phyloP scores from a whole-genome alignment of 1,284 basidiomycete species.

The Melampsora americana region DNA sequence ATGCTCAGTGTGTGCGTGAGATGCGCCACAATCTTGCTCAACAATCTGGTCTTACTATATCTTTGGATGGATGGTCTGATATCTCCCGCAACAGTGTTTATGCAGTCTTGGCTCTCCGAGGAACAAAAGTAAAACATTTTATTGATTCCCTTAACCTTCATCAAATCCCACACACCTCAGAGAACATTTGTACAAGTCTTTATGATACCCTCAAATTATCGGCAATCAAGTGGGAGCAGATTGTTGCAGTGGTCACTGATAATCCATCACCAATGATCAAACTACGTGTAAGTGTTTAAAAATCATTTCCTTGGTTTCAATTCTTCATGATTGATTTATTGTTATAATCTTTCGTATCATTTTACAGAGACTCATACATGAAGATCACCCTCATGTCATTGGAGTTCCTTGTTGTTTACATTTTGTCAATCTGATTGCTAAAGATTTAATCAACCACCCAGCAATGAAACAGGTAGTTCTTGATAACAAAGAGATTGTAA shows the following conservation, averaged over 20 bases:
- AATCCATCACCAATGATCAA: conserved; percentile 8
- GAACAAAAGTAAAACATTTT: too few species aligned
- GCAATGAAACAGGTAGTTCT: conserved; percentile 9
- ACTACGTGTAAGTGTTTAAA: conserved; percentile 11
- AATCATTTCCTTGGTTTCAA: not conserved
- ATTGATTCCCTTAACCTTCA: too few species aligned
- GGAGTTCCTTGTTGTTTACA: conserved; percentile 11
- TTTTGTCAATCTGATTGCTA: conserved; percentile 21
- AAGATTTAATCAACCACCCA: conserved; percentile 7
- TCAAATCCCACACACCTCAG: conserved; percentile 13
- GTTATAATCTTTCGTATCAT: not conserved
- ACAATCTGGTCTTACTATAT: not conserved
- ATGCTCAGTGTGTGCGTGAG: not conserved
- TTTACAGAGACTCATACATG: not conserved
- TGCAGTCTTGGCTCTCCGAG: too few species aligned
- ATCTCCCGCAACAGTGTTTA: too few species aligned
- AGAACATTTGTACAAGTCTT: conserved; percentile 9
- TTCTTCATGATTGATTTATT: not conserved
- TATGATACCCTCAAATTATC: not conserved
- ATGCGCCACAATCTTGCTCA: not conserved
- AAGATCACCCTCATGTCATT: conserved; percentile 27
- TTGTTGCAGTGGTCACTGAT: conserved; percentile 11
- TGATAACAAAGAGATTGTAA: conserved; percentile 12
- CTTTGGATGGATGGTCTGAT: too few species aligned
- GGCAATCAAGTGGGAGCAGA: not conserved